Evolutionary conservation across 2,329 filamentous ascomycete genomes (phyloP).

Genomic region (Cadophora malorum): DNA sequence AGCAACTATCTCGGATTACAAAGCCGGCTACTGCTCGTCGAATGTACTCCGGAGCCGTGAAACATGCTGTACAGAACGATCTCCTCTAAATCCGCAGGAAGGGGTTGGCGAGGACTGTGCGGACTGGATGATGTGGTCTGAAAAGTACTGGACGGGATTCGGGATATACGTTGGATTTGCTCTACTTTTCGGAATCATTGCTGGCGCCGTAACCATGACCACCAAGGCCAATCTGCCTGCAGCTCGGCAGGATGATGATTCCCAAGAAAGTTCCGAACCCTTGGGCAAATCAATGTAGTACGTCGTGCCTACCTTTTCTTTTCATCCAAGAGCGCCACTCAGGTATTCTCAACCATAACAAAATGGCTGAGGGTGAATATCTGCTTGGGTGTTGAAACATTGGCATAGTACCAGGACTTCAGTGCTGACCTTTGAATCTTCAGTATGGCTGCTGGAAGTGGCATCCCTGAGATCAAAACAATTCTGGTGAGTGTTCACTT

Average conservation of each 20-base stretch:
- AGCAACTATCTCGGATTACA: constrained; percentile 62
- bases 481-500: constrained; percentile 44
- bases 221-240: constrained; percentile 46
- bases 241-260: constrained; percentile 30
- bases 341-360: too few relatives aligned
- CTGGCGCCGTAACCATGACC: constrained; percentile 55
- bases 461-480: constrained; percentile 68
- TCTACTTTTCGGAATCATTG: constrained; percentile 56
- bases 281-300: constrained; percentile 58
- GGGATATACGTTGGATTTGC: constrained; percentile 57
- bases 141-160: constrained; percentile 50
- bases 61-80: constrained; percentile 52
- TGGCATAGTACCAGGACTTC: neutral
- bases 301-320: neutral
- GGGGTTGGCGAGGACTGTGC: constrained; percentile 40
- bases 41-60: constrained; percentile 55
- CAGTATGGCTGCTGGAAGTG: constrained; percentile 60
- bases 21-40: constrained; percentile 59
- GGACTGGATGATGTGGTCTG: constrained; percentile 39
- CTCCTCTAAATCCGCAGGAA: constrained; percentile 23
- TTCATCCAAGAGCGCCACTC: neutral
- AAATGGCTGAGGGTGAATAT: too few relatives aligned
- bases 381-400: neutral
- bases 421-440: neutral
- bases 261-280: constrained; percentile 22